Conservation (phyloP, 2,329 filamentous ascomycete genomes). For the Aspergillus sojae region DNA sequence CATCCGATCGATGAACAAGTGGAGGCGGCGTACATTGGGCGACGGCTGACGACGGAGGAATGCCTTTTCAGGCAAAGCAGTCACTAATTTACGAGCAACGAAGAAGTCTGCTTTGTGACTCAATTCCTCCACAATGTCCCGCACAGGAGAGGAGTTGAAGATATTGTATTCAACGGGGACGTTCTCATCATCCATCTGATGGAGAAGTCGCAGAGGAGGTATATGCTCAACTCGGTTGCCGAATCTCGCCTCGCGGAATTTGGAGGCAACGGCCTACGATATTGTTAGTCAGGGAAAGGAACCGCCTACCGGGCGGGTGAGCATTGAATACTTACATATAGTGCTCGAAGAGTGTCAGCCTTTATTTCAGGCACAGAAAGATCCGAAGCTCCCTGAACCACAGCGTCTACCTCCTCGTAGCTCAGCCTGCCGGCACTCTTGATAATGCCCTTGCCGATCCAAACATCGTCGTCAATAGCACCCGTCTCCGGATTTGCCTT, state of each 20-base stretch:
- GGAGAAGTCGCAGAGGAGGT: constrained; percentile 82
- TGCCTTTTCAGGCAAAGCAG: constrained; percentile 85
- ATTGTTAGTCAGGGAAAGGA: not conserved
- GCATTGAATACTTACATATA: constrained; percentile 60
- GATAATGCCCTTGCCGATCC: constrained; percentile 91
- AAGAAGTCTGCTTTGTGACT: constrained; percentile 90
- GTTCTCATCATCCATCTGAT: constrained; percentile 97
- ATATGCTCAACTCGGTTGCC: constrained; percentile 78
- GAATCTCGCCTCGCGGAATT: constrained; percentile 86
- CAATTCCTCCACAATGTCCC: constrained; percentile 93
- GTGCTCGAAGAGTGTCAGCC: constrained; percentile 75
- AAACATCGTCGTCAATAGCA: constrained; percentile 82
- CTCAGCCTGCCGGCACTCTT: constrained; percentile 86
- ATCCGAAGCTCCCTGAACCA: constrained; percentile 66
- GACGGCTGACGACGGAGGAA: constrained; percentile 83
- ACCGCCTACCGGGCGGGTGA: not conserved
- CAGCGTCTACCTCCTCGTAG: constrained; percentile 82
- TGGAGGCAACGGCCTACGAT: constrained; percentile 72
- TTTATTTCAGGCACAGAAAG: constrained; percentile 68
- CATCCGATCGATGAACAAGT: constrained; percentile 93
- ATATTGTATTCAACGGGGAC: constrained; percentile 96
- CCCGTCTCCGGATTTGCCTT: constrained; percentile 82
- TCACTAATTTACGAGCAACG: constrained; percentile 80
- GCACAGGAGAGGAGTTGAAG: constrained; percentile 84
- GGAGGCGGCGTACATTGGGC: constrained; percentile 84